These are phyloP conservation scores for Aspergillus diversus DNA, from an alignment of 495 filamentous ascomycete species.

Conservation along the genomic window DNA sequence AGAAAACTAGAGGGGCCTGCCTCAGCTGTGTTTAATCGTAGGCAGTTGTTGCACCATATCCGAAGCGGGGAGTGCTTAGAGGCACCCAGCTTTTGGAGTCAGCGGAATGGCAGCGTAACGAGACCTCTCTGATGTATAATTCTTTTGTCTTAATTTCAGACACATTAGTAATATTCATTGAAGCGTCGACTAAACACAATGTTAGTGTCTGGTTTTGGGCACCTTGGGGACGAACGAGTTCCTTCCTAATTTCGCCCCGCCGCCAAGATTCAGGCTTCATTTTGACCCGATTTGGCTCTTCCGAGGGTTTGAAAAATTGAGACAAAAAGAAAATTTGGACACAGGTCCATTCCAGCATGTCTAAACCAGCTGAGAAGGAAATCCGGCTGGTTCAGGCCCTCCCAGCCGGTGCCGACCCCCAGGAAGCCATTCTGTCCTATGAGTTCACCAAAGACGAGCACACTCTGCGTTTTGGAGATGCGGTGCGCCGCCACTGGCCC, in stretches of 20 bases:
- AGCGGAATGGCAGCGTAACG: neutral
- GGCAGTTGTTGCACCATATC: neutral
- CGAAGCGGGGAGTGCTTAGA: neutral
- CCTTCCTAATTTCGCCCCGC: neutral
- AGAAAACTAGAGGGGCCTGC: neutral
- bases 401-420: conserved; percentile 6
- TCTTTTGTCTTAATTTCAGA: too few species aligned
- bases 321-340: too few species aligned
- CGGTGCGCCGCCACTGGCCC: conserved; percentile 32
- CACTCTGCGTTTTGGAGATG: conserved; percentile 33
- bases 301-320: neutral
- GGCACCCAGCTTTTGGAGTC: neutral
- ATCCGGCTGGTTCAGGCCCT: conserved; percentile 13
- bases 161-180: too few species aligned
- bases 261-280: neutral
- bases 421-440: conserved; percentile 30
- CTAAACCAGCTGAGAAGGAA: neutral
- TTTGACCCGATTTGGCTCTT: conserved; percentile 15
- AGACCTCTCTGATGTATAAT: too few species aligned
- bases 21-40: neutral
- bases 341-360: neutral
- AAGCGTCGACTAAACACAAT: too few species aligned
- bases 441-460: conserved; percentile 35
- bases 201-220: too few species aligned
- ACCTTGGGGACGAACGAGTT: too few species aligned